Conservation (phyloP, 2,329 filamentous ascomycete genomes). For the Canariomyces notabilis region DNA sequence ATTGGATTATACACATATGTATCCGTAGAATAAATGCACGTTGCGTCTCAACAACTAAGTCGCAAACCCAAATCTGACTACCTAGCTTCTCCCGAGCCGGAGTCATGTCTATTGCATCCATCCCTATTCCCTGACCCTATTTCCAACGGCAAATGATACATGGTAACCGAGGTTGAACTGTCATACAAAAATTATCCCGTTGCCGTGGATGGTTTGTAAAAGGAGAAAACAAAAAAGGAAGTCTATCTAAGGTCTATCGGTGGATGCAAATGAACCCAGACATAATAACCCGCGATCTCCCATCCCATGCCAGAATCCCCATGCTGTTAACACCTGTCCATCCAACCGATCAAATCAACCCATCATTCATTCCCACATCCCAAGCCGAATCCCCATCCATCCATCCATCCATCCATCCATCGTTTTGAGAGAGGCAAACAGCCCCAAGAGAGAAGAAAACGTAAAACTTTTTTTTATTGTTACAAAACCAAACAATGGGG, state of each 20-base stretch:
- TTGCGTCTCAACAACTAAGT: no score
- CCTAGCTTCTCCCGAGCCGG: no score
- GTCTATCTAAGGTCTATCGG: constrained; percentile 14
- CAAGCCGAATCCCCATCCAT: not conserved
- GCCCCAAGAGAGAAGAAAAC: constrained; percentile 3
- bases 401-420: not conserved
- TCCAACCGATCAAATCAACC: not conserved
- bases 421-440: constrained; percentile 1
- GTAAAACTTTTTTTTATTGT: constrained; percentile 2
- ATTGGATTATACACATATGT: no score
- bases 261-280: constrained; percentile 1
- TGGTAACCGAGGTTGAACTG: constrained; percentile 1
- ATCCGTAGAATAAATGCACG: no score
- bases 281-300: not conserved
- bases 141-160: constrained; percentile 8
- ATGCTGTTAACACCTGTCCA: not conserved
- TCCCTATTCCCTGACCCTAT: not conserved
- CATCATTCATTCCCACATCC: not conserved
- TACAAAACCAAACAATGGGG: constrained; percentile 1
- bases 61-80: no score
- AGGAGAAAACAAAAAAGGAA: constrained; percentile 4
- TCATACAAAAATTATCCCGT: constrained; percentile 12
- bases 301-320: not conserved
- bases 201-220: constrained; percentile 6
- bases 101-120: not conserved